phyloP scores from a whole-genome alignment of 2,329 filamentous ascomycete species.

The Fusarium incarnatum region DNA sequence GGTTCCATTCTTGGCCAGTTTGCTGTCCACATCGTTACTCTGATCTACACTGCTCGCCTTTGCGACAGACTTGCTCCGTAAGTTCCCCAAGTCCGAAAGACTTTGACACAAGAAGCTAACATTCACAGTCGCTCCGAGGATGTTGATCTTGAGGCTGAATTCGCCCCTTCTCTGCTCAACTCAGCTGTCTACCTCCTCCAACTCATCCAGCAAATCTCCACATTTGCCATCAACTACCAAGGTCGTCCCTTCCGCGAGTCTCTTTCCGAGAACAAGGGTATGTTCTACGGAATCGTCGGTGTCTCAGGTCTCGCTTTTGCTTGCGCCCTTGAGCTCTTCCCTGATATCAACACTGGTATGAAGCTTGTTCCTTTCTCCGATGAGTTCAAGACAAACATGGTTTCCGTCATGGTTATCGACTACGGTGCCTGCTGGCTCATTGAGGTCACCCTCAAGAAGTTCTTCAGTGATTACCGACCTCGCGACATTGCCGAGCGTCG shows the following conservation, averaged over 20 bases:
- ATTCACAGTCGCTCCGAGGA: constrained; percentile 61
- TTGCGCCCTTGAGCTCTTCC: constrained; percentile 94
- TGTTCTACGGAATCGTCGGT: constrained; percentile 96
- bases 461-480: constrained; percentile 91
- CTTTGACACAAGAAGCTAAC: constrained; percentile 41
- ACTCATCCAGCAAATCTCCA: constrained; percentile 98
- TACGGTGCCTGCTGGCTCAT: constrained; percentile 88
- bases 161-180: constrained; percentile 92
- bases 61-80: constrained; percentile 89
- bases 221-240: constrained; percentile 99
- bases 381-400: constrained; percentile 92
- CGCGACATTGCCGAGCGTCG: constrained; percentile 92
- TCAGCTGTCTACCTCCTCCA: constrained; percentile 96
- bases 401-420: constrained; percentile 85
- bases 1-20: constrained; percentile 98
- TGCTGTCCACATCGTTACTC: constrained; percentile 90
- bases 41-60: constrained; percentile 93
- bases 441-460: constrained; percentile 83
- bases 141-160: constrained; percentile 94
- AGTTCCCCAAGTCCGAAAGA: constrained; percentile 53
- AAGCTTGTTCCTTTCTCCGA: constrained; percentile 88
- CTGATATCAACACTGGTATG: constrained; percentile 93
- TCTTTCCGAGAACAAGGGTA: constrained; percentile 93
- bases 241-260: constrained; percentile 97
- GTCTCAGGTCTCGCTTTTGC: constrained; percentile 92